phyloP scores from a whole-genome alignment of 2,329 filamentous ascomycete genomes.

The Dactylellina sp. region DNA sequence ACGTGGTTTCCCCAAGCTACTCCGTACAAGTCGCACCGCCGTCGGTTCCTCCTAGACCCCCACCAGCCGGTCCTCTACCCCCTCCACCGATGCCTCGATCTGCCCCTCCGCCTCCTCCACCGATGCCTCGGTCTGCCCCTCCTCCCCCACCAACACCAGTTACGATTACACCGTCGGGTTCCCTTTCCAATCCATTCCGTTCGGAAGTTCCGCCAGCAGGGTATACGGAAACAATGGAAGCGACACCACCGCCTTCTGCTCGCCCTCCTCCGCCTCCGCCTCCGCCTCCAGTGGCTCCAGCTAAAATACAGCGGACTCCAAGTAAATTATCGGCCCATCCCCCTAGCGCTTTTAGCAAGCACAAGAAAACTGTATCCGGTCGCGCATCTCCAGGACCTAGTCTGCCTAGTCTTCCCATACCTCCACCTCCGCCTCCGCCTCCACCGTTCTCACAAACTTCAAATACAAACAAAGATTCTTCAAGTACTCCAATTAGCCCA shows the following conservation, averaged over 20 bases:
- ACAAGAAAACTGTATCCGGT: constrained; percentile 36
- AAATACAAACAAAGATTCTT: constrained; percentile 1
- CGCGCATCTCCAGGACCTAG: constrained; percentile 25
- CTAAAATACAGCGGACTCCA: constrained; percentile 31
- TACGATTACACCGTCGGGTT: constrained; percentile 18
- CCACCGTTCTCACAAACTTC: constrained; percentile 7
- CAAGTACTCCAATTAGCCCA: background rate
- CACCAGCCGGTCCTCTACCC: constrained; percentile 4
- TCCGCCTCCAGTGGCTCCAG: constrained; percentile 30
- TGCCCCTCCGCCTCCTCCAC: constrained; percentile 30
- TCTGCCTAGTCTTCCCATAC: constrained; percentile 37
- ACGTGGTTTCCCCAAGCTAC: constrained; percentile 26
- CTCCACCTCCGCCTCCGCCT: constrained; percentile 33
- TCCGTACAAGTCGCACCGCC: constrained; percentile 9
- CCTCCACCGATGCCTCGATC: constrained; percentile 11
- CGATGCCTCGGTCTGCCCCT: constrained; percentile 15
- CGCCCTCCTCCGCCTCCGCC: constrained; percentile 12
- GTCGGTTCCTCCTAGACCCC: constrained; percentile 8
- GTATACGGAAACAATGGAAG: constrained; percentile 25
- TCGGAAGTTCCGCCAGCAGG: constrained; percentile 8
- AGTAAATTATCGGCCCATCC: constrained; percentile 23
- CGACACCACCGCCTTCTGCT: background rate
- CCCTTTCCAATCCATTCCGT: constrained; percentile 44
- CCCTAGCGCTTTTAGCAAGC: constrained; percentile 43
- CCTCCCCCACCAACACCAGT: constrained; percentile 19